Evolutionary conservation across 2,329 filamentous ascomycete species (phyloP), one percentile per base, ranked within the genome.

Genomic region (Drechslera avenae): DNA sequence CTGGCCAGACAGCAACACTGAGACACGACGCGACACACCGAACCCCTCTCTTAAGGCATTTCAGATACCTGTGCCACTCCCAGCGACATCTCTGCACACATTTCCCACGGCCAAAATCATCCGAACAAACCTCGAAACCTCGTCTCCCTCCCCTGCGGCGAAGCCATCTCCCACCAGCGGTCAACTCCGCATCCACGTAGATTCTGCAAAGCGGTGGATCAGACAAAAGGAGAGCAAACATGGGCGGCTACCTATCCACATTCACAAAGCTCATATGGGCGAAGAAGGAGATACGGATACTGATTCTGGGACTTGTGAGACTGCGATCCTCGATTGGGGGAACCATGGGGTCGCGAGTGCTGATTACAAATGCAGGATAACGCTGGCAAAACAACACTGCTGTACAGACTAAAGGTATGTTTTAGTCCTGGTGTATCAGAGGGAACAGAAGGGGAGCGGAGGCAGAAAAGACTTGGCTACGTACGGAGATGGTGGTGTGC

Each of bases 261-360:
- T 66, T 72, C 8, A 55, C 56, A 46, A 56, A 59, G 40, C 46
- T 71, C 30, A 64, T 72, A 56, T 97, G 89, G 87, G 80, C 89
- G 34, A 97, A 97, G 82, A 99, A 97, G 80, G 94, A 99, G 79
- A 97, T 97, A 60, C 83, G 94, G 66, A 99, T 99, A 78, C 78
- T 99, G 74, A 97, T 97, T 63, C 78, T 97, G 54, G 92, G 92
- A 68, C 84, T 97, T 77, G 92, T 97, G 87, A 64, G 86, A 73
- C 49, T 28, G 26, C 26, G 26, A 19, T 17, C 30, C 26, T 18
- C 18, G 21, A 34, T 19, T 18, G 28, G 12, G 14, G 26, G n/a
- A n/a, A n/a, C 8, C 19, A 32, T 26, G 35, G n/a, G 21, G 19
- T 8, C 28, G 42, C 18, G 19, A 39, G 26, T 19, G 58, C 62